These are phyloP conservation scores for Xylaria sp. DNA, from an alignment of 2,329 filamentous ascomycete species.

Conservation along the genomic window DNA sequence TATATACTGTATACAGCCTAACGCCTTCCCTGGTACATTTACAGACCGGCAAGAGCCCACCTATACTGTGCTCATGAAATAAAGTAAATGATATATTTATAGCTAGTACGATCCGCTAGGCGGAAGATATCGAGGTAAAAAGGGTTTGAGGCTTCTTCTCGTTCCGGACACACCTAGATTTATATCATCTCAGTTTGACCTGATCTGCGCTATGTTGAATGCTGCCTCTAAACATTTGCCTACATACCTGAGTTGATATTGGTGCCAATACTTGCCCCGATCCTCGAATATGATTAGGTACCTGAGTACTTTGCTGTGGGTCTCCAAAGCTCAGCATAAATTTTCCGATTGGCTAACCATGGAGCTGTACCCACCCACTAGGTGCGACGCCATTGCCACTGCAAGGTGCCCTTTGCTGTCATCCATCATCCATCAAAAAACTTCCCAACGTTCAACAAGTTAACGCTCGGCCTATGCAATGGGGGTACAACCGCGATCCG, in stretches of 20 bases:
- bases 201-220: too few relatives aligned
- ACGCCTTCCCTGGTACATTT: too few relatives aligned
- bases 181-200: too few relatives aligned
- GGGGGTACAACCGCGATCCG: slow-evolving; percentile 46
- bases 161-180: too few relatives aligned
- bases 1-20: too few relatives aligned
- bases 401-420: neutral
- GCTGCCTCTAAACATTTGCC: too few relatives aligned
- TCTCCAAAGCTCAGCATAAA: neutral
- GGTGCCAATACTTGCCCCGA: neutral
- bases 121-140: too few relatives aligned
- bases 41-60: too few relatives aligned
- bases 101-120: too few relatives aligned
- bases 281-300: neutral
- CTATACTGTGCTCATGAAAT: too few relatives aligned
- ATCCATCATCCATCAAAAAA: neutral
- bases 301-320: neutral
- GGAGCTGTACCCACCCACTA: slow-evolving; percentile 7
- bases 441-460: slow-evolving; percentile 4
- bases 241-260: neutral
- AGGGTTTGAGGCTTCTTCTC: too few relatives aligned
- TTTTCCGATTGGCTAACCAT: slow-evolving; percentile 21
- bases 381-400: slow-evolving; percentile 10
- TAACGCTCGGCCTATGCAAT: slow-evolving; percentile 35
- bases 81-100: too few relatives aligned